Conservation (phyloP, 2,329 filamentous ascomycete species). For the Fusarium algeriense region DNA sequence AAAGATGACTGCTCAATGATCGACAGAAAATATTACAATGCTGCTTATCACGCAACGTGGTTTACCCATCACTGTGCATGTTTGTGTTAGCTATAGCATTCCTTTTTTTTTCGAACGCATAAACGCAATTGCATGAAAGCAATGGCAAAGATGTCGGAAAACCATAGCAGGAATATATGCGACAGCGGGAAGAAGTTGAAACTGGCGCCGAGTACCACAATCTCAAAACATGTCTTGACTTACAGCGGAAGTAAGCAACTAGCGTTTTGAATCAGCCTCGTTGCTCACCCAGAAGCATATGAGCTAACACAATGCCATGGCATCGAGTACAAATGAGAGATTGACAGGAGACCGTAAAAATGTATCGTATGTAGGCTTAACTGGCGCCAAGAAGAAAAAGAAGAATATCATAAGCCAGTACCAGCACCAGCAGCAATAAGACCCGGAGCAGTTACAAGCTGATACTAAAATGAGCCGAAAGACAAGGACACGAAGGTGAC, state of each 20-base stretch:
- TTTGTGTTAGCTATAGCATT: conserved; percentile 5
- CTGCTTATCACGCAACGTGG: conserved; percentile 5
- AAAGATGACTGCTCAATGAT: conserved; percentile 4
- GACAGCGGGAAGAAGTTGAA: conserved; percentile 26
- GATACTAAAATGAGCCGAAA: conserved; percentile 34
- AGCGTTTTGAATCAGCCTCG: conserved; percentile 30
- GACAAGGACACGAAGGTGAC: conserved; percentile 14
- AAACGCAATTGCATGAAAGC: background rate
- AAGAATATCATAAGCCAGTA: conserved; percentile 38
- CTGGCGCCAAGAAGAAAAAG: conserved; percentile 9
- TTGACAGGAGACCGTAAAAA: conserved; percentile 16
- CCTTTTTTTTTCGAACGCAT: background rate
- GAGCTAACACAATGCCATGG: conserved; percentile 38
- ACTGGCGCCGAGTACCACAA: conserved; percentile 16
- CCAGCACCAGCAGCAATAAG: conserved; percentile 38
- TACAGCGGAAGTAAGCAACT: conserved; percentile 37
- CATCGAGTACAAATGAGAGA: conserved; percentile 24
- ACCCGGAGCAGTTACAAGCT: conserved; percentile 36
- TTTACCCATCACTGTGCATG: conserved; percentile 18
- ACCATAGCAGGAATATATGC: background rate
- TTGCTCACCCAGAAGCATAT: conserved; percentile 32
- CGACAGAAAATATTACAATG: conserved; percentile 14
- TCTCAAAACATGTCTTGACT: conserved; percentile 32
- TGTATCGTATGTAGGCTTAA: conserved; percentile 14
- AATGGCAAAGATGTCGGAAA: background rate